Base-by-base conservation (phyloP, 2,329 filamentous ascomycete genomes). In the Verticillium klebahnii region DNA sequence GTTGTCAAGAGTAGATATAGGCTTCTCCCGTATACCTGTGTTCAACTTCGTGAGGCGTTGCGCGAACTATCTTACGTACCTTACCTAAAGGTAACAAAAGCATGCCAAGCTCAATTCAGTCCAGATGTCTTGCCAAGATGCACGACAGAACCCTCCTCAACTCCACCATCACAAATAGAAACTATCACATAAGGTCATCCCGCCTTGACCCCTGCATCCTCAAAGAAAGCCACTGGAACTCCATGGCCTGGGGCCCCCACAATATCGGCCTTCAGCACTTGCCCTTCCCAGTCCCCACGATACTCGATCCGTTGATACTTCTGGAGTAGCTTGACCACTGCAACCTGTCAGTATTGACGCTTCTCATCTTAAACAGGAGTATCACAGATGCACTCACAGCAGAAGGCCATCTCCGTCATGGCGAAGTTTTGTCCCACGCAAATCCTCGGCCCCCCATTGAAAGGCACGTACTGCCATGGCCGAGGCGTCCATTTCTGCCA, bases 371-470 rank as follows among this genome's bases (percentile, higher is more conserved):
- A 6, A n/a, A 14, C 12, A 52, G 8, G n/a, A 52, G 45, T 19
- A 29, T 6, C 11, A 11, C n/a, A 36, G 11, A 8, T 45, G n/a
- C 17, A 74, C 77, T 71, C 65, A 79, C 77, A 64, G 56, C 69
- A 73, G 64, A 76, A 86, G 0, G 78, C 80, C 81, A 85, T 85
- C 72, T 86, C 83, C 2, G 83, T 80, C 70, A 82, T 78, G 3
- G 84, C 84, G 72, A 86, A 86, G 63, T 85, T 83, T 72, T 86
- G 83, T 1, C 83, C 83, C 37, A 86, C 81, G 64, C 84, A 86
- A 37, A 67, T 67, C 29, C 66, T 64, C 17, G 66, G 66, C 1
- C 66, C 66, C 15, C 65, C 66, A 52, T 66, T 67, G 65, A 67
- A 67, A 8, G 82, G 82, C 55, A 82, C 78, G 61, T 81, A 85